A percentile compares a stretch with the other conserved stretches of the same genome.
These are phyloP conservation scores for Vaccinium vitisidaea DNA, from an alignment of 148 eudicot genomes.

Conservation along the genomic window DNA sequence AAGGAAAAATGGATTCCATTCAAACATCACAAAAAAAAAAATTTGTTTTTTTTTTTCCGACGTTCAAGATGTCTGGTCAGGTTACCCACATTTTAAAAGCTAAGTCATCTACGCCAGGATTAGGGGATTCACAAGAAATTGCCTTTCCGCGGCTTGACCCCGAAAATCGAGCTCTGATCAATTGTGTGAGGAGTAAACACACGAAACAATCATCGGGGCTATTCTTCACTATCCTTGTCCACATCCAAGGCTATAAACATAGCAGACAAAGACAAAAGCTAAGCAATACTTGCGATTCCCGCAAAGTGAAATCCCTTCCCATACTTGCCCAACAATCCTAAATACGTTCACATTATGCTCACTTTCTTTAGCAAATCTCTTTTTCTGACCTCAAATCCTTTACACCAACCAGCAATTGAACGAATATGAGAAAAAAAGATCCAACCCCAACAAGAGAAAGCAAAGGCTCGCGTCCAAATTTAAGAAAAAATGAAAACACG, in stretches of 20 bases:
- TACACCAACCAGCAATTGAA: background rate
- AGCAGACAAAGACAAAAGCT: background rate
- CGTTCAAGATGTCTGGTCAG: too few relatives aligned
- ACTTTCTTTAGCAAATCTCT: background rate
- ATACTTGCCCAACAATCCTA: background rate
- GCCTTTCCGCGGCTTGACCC: too few relatives aligned
- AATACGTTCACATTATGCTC: background rate
- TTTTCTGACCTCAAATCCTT: background rate
- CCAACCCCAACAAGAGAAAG: background rate
- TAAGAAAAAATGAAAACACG: background rate
- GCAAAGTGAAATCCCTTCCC: conserved; percentile 6
- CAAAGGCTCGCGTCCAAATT: background rate
- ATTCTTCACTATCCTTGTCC: too few relatives aligned
- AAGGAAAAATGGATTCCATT: background rate
- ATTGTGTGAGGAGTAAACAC: too few relatives aligned
- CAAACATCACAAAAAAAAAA: background rate
- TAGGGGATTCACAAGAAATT: too few relatives aligned
- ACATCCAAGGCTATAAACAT: too few relatives aligned
- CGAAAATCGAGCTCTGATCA: too few relatives aligned
- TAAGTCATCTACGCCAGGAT: too few relatives aligned
- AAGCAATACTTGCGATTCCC: background rate
- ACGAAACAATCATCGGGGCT: too few relatives aligned
- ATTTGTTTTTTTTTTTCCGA: too few relatives aligned
- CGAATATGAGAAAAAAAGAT: background rate
- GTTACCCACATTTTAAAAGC: too few relatives aligned